phyloP scores from a whole-genome alignment of 257 asterid species.

The Solanum appendiculatum region DNA sequence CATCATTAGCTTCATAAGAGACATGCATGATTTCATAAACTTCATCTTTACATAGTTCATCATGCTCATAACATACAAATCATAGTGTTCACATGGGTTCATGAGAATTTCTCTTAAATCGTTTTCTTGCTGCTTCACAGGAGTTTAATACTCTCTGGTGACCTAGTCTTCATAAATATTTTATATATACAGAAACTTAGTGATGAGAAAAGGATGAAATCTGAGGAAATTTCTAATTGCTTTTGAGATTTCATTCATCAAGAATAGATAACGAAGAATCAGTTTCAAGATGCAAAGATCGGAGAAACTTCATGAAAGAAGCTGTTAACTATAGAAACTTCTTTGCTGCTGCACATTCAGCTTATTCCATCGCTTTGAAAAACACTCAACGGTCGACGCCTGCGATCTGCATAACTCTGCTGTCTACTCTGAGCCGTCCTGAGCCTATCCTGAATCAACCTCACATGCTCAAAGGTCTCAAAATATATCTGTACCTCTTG shows the following conservation, averaged over 20 bases:
- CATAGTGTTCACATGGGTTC: no score
- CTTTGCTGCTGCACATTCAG: constrained; percentile 94
- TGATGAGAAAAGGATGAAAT: background rate
- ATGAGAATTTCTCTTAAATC: no score
- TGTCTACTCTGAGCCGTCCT: no score
- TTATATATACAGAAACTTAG: background rate
- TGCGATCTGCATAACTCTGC: no score
- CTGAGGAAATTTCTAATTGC: background rate
- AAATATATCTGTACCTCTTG: no score
- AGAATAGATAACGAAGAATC: constrained; percentile 89
- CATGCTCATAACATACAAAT: no score
- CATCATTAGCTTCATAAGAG: no score
- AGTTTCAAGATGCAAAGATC: constrained; percentile 83
- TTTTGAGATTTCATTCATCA: constrained; percentile 17
- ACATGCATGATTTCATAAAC: no score
- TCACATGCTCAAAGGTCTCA: no score
- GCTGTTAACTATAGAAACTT: constrained; percentile 73
- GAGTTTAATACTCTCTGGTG: constrained; percentile 1
- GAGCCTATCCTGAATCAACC: no score
- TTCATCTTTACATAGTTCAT: no score
- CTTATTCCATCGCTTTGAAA: constrained; percentile 64
- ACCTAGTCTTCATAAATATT: background rate
- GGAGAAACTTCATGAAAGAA: constrained; percentile 78
- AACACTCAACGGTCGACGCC: no score
- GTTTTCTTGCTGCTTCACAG: background rate